A percentile compares a stretch with the other conserved stretches of the same genome.
These are phyloP conservation scores for Metschnikowia baotianmanensis DNA, from an alignment of 805 yeast species.

Conservation along the genomic window DNA sequence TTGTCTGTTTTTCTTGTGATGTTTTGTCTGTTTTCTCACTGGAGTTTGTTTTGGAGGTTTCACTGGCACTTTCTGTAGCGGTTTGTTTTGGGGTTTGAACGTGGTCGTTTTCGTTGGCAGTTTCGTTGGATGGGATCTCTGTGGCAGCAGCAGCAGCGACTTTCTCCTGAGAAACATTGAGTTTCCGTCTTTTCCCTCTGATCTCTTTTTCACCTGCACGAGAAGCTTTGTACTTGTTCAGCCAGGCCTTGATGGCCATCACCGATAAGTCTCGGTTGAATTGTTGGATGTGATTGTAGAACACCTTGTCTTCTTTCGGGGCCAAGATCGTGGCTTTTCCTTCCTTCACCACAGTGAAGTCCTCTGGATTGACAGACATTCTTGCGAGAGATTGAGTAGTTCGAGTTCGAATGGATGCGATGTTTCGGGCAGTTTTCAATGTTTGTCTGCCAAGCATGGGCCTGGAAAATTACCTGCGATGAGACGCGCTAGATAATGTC, in stretches of 20 bases:
- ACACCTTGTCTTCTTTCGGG: conserved; percentile 80
- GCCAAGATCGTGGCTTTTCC: conserved; percentile 83
- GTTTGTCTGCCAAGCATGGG: conserved; percentile 5
- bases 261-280: conserved; percentile 91
- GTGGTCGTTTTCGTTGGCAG: neutral
- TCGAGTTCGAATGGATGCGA: no score
- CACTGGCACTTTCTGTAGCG: no score
- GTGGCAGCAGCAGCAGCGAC: no score
- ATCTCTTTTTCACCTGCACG: conserved; percentile 27
- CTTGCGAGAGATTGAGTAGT: conserved; percentile 3
- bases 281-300: conserved; percentile 95
- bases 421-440: no score
- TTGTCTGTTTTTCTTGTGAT: neutral
- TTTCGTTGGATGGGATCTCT: no score
- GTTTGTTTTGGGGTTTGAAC: neutral
- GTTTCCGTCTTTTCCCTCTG: conserved; percentile 17
- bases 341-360: conserved; percentile 49
- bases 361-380: conserved; percentile 25
- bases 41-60: neutral
- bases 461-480: conserved; percentile 3
- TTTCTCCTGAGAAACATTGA: neutral
- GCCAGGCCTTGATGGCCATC: conserved; percentile 84
- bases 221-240: conserved; percentile 51
- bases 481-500: no score
- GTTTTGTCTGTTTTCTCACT: neutral